Conservation (phyloP, 257 asterid genomes). For the Misopates orontium region DNA sequence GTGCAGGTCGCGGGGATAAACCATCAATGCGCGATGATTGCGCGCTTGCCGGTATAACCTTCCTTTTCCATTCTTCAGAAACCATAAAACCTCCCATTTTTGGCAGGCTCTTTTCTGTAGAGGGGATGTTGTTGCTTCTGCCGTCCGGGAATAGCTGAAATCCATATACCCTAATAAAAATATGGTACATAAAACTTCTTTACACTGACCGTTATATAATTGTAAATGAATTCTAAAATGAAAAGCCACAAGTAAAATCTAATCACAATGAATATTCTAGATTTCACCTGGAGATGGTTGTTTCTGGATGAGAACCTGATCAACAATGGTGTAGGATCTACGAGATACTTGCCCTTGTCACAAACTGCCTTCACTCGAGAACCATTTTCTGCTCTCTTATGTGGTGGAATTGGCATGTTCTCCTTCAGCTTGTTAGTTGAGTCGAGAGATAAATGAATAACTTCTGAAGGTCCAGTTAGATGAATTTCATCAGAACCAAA, state of each 20-base stretch:
- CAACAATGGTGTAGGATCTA: conserved; percentile 30
- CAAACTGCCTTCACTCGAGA: conserved; percentile 26
- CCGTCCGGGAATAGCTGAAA: conserved; percentile 65
- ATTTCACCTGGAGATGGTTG: conserved; percentile 56
- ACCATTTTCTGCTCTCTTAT: conserved; percentile 30
- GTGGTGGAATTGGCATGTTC: conserved; percentile 26
- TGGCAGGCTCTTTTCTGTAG: conserved; percentile 29
- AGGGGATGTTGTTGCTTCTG: conserved; percentile 30
- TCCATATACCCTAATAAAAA: conserved; percentile 14
- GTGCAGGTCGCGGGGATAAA: no score
- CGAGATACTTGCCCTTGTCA: conserved; percentile 34
- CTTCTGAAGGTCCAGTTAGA: conserved; percentile 17
- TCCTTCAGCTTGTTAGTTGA: conserved; percentile 30
- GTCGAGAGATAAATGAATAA: conserved; percentile 25
- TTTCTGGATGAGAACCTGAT: conserved; percentile 24
- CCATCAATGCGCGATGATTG: no score
- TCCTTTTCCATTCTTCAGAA: no score
- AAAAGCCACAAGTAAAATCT: neutral
- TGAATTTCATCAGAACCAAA: conserved; percentile 34
- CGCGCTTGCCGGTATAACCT: no score
- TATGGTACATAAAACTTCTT: neutral
- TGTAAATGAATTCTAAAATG: conserved; percentile 4
- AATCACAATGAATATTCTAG: conserved; percentile 9
- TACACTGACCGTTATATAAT: neutral
- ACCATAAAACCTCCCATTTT: conserved; percentile 23